phyloP scores from a whole-genome alignment of 2,329 filamentous ascomycete species.

The Fusarium setosum region DNA sequence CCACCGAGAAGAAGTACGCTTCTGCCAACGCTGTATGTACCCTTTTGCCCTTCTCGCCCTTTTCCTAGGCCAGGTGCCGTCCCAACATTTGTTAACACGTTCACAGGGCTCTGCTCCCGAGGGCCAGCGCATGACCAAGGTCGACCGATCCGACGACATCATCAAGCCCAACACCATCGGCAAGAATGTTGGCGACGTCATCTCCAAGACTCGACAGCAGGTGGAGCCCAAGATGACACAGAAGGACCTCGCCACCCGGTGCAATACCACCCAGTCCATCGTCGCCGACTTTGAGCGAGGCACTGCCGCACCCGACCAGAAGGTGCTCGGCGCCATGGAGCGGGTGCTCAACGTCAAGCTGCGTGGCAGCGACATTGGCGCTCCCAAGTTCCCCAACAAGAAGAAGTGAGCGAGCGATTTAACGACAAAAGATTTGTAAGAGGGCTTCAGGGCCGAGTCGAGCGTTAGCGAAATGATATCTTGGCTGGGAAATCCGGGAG shows the following conservation, averaged over 20 bases:
- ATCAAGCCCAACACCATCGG: slow-evolving; percentile 96
- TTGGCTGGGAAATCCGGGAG: slow-evolving; percentile 41
- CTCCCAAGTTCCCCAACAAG: slow-evolving; percentile 85
- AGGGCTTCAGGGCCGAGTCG: slow-evolving; percentile 41
- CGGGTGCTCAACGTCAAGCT: slow-evolving; percentile 88
- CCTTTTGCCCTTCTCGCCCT: neutral
- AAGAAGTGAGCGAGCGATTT: slow-evolving; percentile 50
- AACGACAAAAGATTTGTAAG: slow-evolving; percentile 33
- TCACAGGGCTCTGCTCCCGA: slow-evolving; percentile 60
- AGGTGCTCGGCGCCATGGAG: slow-evolving; percentile 83
- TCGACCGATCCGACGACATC: slow-evolving; percentile 97
- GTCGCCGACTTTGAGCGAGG: slow-evolving; percentile 90
- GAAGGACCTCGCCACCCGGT: slow-evolving; percentile 86
- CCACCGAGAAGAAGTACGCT: slow-evolving; percentile 91
- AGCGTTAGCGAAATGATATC: slow-evolving; percentile 44
- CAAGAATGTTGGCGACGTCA: slow-evolving; percentile 82
- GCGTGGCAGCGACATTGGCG: slow-evolving; percentile 85
- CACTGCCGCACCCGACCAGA: slow-evolving; percentile 82
- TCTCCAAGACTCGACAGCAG: slow-evolving; percentile 81
- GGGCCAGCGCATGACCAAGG: slow-evolving; percentile 96
- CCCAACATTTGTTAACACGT: slow-evolving; percentile 23
- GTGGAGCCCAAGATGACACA: slow-evolving; percentile 97
- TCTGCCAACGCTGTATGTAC: slow-evolving; percentile 73
- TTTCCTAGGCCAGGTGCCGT: neutral
- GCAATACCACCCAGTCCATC: slow-evolving; percentile 84